These are phyloP conservation scores for Starmerella vaccinii DNA, from an alignment of 805 yeast genomes.

Conservation along the genomic window DNA sequence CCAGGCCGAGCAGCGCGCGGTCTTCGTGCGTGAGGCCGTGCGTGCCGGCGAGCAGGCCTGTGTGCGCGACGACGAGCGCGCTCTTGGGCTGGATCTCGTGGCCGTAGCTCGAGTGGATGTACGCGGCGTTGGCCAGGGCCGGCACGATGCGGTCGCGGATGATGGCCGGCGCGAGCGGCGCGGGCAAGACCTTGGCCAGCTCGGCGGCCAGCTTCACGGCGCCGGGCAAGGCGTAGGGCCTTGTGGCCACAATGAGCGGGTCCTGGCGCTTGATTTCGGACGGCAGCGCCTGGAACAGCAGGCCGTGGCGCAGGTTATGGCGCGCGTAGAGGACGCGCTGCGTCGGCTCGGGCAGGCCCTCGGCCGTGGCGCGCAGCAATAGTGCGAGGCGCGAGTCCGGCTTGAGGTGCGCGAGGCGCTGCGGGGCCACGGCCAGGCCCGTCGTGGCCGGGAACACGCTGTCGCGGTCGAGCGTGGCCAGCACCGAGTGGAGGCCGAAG, in stretches of 20 bases:
- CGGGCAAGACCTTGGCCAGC: constrained; percentile 49
- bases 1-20: constrained; percentile 61
- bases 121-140: constrained; percentile 63
- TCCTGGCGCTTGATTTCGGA: constrained; percentile 50
- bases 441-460: constrained; percentile 6
- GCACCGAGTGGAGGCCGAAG: constrained; percentile 16
- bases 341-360: constrained; percentile 2
- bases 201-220: constrained; percentile 47
- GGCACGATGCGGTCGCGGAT: constrained; percentile 52
- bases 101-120: constrained; percentile 67
- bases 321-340: constrained; percentile 50
- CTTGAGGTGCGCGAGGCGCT: not conserved
- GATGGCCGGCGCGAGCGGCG: constrained; percentile 44
- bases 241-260: constrained; percentile 58
- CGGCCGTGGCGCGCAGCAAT: constrained; percentile 9
- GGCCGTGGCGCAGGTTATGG: constrained; percentile 73
- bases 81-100: constrained; percentile 68
- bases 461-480: constrained; percentile 6
- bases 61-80: constrained; percentile 59
- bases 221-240: constrained; percentile 60
- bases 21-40: constrained; percentile 67
- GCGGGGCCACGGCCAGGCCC: constrained; percentile 13
- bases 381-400: constrained; percentile 7
- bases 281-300: constrained; percentile 52
- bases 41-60: constrained; percentile 65